Evolutionary conservation across 805 yeast species (phyloP).

Genomic region (Ogataea thermomethanolica): DNA sequence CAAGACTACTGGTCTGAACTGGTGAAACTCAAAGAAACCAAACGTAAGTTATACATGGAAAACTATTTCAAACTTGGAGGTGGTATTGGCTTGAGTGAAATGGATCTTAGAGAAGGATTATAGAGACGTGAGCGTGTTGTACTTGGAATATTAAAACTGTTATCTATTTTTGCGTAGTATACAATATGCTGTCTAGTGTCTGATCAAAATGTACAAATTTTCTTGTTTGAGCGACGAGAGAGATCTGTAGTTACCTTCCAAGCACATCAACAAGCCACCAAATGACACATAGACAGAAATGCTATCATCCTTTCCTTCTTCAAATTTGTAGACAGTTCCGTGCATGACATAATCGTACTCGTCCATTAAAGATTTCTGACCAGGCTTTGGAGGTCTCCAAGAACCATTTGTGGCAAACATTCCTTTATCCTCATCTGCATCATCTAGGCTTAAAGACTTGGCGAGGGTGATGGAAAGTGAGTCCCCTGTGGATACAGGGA

Average conservation of each 20-base stretch:
- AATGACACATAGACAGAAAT: constrained; percentile 91
- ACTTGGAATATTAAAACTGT: not conserved
- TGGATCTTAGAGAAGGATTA: constrained; percentile 58
- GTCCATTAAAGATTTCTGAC: constrained; percentile 85
- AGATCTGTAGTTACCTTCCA: constrained; percentile 92
- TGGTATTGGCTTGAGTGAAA: constrained; percentile 75
- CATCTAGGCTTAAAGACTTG: constrained; percentile 60
- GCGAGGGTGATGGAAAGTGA: constrained; percentile 85
- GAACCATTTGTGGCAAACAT: constrained; percentile 52
- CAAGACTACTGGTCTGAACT: constrained; percentile 77
- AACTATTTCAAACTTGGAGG: constrained; percentile 73
- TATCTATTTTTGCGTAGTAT: constrained; percentile 6
- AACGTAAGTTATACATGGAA: constrained; percentile 54
- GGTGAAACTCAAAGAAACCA: constrained; percentile 53
- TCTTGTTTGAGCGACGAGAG: constrained; percentile 90
- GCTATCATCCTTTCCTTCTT: constrained; percentile 66
- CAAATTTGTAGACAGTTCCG: constrained; percentile 96
- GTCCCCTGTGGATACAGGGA: constrained; percentile 75
- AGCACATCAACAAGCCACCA: constrained; percentile 90
- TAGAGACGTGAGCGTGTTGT: constrained; percentile 1
- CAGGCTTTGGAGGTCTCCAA: constrained; percentile 82
- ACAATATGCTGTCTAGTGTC: constrained; percentile 39
- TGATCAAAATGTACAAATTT: constrained; percentile 83
- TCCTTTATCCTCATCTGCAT: constrained; percentile 42
- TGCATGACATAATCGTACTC: constrained; percentile 98